Base-by-base conservation (phyloP, 352 stramenopile genomes). In the Pythium inflatum region DNA sequence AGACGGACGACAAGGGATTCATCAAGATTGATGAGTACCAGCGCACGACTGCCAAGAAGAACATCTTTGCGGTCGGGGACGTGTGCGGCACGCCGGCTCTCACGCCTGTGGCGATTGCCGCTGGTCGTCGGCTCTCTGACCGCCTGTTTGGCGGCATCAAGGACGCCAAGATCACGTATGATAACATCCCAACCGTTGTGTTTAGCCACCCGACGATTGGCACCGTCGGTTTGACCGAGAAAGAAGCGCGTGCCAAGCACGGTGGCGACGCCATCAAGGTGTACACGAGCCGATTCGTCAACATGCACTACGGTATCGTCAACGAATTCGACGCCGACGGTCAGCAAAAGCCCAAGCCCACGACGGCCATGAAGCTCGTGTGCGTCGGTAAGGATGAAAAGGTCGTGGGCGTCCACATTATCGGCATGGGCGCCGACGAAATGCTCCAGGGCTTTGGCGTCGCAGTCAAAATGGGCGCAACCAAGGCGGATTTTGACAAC, bases 371-470 rank as follows among this genome's bases (percentile, higher is more conserved):
- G 88, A 99, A 99, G 79, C 78, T 99, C 31, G 88, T 99, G 50
- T 97, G 85, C 65, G 76, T 82, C 12, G 94, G 93, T 34, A 68
- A 85, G 27, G 73, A 96, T 1, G 93, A 99, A 76, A 89, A 87
- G 33, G 96, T 99, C 27, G 95, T 99, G 38, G 98, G 98, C 48
- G 78, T 99, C 8, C 98, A 99, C 77, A 80, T 99, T 48, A 96
- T 98, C 54, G 97, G 97, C 55, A 90, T 97, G 70, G 93, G 82
- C 18, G 92, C 92, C 7, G 97, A 99, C 78, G 97, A 99, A 86
- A 99, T 99, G 80, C 77, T 99, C 66, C 98, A 99, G 81, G 97
- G 97, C 62, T 99, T 99, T 75, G 98, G 90, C 56, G 95, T 99
- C 24, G 97, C 98, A 2, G 92, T 99, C 67, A 99, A 99, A 78